Evolutionary conservation across 1,139 yeast genomes (phyloP), one percentile per base, ranked within the genome.

Genomic region (Saccharomyces hybrid): DNA sequence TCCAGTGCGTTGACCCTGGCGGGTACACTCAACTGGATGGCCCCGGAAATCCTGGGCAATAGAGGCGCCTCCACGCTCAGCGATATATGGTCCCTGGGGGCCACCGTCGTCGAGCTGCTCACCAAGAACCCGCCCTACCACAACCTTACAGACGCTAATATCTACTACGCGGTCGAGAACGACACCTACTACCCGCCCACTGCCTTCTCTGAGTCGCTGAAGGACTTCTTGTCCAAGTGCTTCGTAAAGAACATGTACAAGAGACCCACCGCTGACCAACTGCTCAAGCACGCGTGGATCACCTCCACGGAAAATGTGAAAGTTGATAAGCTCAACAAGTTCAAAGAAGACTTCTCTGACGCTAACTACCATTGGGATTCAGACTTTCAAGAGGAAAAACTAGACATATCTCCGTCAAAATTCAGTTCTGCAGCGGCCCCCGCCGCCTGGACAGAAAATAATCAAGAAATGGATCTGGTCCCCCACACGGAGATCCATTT

Each of bases 11-110:
- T 84, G 63, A 91, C 98, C 0, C 86, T 91, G 74, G 98, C 95
- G 0, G 99, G 99, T 1, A 93, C 99, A 0, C 96, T 98, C 0
- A 93, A 93, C 69, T 95, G 99, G 99, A 95, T 95, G 99, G 99
- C 98, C 0, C 99, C 99, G 0, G 99, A 93, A 67, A 96, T 93
- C 32, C 89, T 93, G 47, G 84, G 87, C 16, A 84, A 90, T 60
- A 88, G 86, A 63, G 96, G 96, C 5, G 84, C 95, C 2, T 85
- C 95, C 46, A 83, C 95, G 0, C 88, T 95, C 0, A 88, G 96
- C 4, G 95, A 87, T 69, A 80, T 86, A 27, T 87, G 95, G 98
- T 88, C 96, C n/a, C 72, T 93, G 41, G 99, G 98, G 1, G 96
- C 97, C 16, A 93, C 98, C 0, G 81, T 91, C 4, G 82, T 91